These are phyloP conservation scores for Phalaenopsis aphrodite DNA, from an alignment of 106 monocot genomes.

Conservation along the genomic window DNA sequence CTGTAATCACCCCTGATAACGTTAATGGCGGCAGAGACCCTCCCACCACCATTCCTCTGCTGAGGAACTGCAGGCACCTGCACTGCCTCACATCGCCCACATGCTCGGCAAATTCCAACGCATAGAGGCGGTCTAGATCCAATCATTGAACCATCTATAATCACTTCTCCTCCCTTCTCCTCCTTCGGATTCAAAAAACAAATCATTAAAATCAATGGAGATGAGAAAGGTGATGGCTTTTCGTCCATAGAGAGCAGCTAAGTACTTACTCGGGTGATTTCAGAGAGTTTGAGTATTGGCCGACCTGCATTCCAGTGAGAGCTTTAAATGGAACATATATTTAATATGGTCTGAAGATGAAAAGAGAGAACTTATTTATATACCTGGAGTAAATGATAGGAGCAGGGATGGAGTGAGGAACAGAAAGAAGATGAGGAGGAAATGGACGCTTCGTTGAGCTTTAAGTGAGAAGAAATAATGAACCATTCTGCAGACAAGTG, in stretches of 20 bases:
- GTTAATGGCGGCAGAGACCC: not conserved
- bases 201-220: too few relatives aligned
- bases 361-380: not conserved
- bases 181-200: not conserved
- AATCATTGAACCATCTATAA: constrained; percentile 13
- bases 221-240: not conserved
- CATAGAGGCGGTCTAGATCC: constrained; percentile 22
- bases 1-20: constrained; percentile 13
- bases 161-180: not conserved
- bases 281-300: too few relatives aligned
- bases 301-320: too few relatives aligned
- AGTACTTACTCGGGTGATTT: not conserved
- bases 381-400: not conserved
- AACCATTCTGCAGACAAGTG: constrained; percentile 2
- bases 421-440: not conserved
- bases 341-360: too few relatives aligned
- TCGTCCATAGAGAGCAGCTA: not conserved
- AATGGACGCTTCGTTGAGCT: not conserved
- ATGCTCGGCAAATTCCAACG: constrained; percentile 12
- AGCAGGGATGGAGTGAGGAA: not conserved
- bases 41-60: not conserved
- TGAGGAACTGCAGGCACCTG: constrained; percentile 14
- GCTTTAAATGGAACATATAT: too few relatives aligned
- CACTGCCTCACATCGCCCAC: constrained; percentile 21
- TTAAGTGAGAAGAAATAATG: constrained; percentile 8